phyloP scores from a whole-genome alignment of 139 green algal genomes.

The Chlorella sp. region DNA sequence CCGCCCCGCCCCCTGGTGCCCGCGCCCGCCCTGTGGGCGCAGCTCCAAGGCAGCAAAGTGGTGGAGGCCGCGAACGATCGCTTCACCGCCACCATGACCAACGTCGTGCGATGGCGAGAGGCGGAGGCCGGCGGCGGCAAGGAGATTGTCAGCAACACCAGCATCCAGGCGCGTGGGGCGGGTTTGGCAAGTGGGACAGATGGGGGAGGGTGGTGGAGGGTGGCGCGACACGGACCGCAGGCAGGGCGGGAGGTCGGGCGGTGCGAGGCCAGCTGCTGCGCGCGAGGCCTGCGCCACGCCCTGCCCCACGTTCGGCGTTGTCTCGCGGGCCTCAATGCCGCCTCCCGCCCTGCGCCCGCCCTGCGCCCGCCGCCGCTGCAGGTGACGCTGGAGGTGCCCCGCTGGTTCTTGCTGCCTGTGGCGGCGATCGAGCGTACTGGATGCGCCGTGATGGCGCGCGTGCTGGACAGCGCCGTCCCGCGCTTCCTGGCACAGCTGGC shows the following conservation, averaged over 20 bases:
- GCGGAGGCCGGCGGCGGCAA: constrained; percentile 2
- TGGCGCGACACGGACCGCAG: background rate
- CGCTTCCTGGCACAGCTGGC: constrained; percentile 82
- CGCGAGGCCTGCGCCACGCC: no score
- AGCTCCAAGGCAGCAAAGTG: constrained; percentile 63
- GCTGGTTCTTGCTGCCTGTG: constrained; percentile 49
- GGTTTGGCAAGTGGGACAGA: background rate
- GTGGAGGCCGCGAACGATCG: constrained; percentile 69
- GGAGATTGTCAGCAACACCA: constrained; percentile 46
- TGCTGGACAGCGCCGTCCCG: constrained; percentile 75
- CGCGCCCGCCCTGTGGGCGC: no score
- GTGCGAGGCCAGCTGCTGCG: no score
- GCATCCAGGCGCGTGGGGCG: constrained; percentile 26
- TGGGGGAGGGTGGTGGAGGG: background rate
- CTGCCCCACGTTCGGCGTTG: no score
- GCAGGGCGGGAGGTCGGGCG: no score
- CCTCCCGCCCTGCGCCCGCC: no score
- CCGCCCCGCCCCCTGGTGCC: no score
- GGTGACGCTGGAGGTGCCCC: constrained; percentile 49
- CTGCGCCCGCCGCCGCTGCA: background rate
- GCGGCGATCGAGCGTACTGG: constrained; percentile 42
- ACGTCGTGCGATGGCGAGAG: constrained; percentile 65
- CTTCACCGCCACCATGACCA: constrained; percentile 77
- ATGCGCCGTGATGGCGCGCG: constrained; percentile 60
- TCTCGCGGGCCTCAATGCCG: no score